phyloP scores from a whole-genome alignment of 2,329 filamentous ascomycete genomes.

The Sarocladiaceae sp. region DNA sequence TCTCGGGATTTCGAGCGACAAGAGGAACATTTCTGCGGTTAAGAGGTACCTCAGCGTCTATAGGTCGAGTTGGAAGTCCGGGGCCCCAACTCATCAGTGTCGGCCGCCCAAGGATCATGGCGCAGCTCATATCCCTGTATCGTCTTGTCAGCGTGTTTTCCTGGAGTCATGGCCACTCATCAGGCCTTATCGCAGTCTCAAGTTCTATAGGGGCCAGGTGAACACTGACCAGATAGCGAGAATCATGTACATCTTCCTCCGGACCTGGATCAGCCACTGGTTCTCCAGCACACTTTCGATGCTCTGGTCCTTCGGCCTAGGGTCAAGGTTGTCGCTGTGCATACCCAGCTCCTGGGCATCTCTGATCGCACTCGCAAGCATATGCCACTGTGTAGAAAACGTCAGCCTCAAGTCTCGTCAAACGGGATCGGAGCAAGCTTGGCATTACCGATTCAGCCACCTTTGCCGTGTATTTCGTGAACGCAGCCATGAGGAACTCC shows the following conservation, averaged over 20 bases:
- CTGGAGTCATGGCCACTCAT: background rate
- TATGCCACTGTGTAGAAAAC: slow-evolving; percentile 39
- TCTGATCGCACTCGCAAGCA: slow-evolving; percentile 48
- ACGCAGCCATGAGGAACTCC: slow-evolving; percentile 49
- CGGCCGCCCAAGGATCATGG: slow-evolving; percentile 47
- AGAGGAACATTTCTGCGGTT: slow-evolving; percentile 43
- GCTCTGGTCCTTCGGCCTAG: slow-evolving; percentile 37
- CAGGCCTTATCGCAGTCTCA: too few relatives aligned
- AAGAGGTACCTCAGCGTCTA: slow-evolving; percentile 45
- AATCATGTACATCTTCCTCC: slow-evolving; percentile 50
- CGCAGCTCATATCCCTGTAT: slow-evolving; percentile 48
- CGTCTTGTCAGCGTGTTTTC: background rate
- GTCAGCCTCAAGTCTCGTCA: background rate
- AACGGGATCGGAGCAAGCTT: background rate
- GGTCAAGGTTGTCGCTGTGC: slow-evolving; percentile 47
- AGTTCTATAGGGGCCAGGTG: too few relatives aligned
- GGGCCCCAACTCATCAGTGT: slow-evolving; percentile 46
- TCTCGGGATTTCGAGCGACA: slow-evolving; percentile 35
- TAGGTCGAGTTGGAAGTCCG: slow-evolving; percentile 40
- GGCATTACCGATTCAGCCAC: slow-evolving; percentile 48
- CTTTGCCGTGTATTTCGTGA: slow-evolving; percentile 52
- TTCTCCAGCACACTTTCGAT: slow-evolving; percentile 46
- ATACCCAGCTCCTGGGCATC: slow-evolving; percentile 59
- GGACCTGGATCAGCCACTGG: slow-evolving; percentile 51
- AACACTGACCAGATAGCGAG: slow-evolving; percentile 34